Evolutionary conservation across 495 filamentous ascomycete species (phyloP).

Genomic region (Penicillium lagena): DNA sequence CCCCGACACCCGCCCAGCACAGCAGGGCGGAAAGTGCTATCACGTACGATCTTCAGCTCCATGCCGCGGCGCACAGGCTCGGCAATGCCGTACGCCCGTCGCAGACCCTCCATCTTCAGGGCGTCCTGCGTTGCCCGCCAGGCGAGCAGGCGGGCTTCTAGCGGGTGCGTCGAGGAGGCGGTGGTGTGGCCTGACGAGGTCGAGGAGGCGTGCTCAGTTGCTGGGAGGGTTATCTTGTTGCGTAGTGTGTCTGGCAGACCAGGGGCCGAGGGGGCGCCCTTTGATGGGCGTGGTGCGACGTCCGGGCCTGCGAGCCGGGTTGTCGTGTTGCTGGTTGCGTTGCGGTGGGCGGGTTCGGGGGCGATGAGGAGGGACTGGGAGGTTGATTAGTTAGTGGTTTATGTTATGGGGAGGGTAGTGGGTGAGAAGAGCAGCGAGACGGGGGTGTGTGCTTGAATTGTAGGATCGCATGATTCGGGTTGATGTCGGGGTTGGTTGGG

Average conservation of each 20-base stretch:
- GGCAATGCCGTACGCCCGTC: constrained; percentile 83
- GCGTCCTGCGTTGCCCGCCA: constrained; percentile 82
- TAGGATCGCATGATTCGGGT: too few species aligned
- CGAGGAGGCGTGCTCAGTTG: constrained; percentile 36
- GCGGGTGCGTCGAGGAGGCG: constrained; percentile 69
- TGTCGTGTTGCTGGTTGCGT: constrained; percentile 52
- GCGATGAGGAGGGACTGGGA: constrained; percentile 82
- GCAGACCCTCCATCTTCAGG: constrained; percentile 79
- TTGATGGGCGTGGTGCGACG: constrained; percentile 34
- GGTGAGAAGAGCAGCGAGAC: too few species aligned
- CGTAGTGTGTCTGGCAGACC: constrained; percentile 90
- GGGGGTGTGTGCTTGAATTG: too few species aligned
- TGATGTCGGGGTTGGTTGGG: constrained; percentile 3
- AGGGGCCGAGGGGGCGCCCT: constrained; percentile 78
- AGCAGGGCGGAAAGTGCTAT: constrained; percentile 47
- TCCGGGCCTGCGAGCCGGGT: constrained; percentile 26
- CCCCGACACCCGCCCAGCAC: constrained; percentile 33
- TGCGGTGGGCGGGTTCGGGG: constrained; percentile 55
- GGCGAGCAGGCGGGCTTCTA: constrained; percentile 76
- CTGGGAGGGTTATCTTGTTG: constrained; percentile 59
- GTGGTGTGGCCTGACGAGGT: constrained; percentile 21
- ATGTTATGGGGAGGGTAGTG: neutral
- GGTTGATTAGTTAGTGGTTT: constrained; percentile 11
- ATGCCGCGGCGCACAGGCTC: constrained; percentile 91
- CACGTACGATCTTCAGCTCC: constrained; percentile 80